Evolutionary conservation across 2,329 filamentous ascomycete genomes (phyloP), one percentile per base, ranked within the genome.

Genomic region (Cytospora chrysosperma): DNA sequence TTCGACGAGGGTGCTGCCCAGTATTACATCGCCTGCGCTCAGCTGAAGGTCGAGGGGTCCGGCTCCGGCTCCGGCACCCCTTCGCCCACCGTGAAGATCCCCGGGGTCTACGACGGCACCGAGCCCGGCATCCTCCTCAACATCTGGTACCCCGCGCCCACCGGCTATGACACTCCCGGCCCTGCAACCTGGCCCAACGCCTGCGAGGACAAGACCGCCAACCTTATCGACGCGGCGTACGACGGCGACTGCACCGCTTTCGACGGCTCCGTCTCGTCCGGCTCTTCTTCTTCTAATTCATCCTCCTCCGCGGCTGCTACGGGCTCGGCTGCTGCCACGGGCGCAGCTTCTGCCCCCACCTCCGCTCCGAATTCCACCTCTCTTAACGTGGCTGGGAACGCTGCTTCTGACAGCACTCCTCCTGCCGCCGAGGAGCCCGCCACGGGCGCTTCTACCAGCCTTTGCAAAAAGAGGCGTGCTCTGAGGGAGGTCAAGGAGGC

Each of bases 1-100:
- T 69, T 70, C 32, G 52, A 37, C n/a, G 60, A 69, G 34, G 71
- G 72, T n/a, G 71, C 69, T 52, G 75, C 76, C 10, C 75, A 77
- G 68, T 77, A 77, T 70, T 77, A 77, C 67, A 73, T 75, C 64
- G 70, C 71, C 65, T 77, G 75, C 64, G 75, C 74, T 15, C 75
- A 77, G 67, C 69, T 75, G n/a, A 67, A 67, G 13, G 67, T 73
- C 52, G 68, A 69, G 27, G 74, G 71, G 62, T 75, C 71, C 19
- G 75, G 71, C 62, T 75, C 71, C 19, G 75, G 74, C 26, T 68
- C 67, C 21, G 71, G 69, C 34, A 61, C 68, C 17, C 74, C 74
- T 21, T 66, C 65, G 17, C 70, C 69, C 50, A 64, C 68, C 5
- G 73, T 75, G 60, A 68, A 69, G 63, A 71, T 76, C 69, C 74